phyloP scores from a whole-genome alignment of 129 eudicot genomes.

The Escallonia rubra region DNA sequence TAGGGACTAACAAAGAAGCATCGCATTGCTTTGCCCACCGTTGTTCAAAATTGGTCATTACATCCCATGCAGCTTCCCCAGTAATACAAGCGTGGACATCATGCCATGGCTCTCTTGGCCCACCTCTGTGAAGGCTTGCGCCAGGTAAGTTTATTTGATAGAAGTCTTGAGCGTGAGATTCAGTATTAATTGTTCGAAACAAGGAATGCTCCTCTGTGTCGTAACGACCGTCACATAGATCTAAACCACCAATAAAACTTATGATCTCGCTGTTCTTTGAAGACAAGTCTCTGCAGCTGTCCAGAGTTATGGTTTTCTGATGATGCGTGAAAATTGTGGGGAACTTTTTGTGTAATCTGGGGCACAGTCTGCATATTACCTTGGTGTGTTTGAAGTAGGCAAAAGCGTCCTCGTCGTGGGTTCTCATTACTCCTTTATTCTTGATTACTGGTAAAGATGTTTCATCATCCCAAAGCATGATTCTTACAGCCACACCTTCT shows the following conservation, averaged over 20 bases:
- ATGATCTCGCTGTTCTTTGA: conserved; percentile 63
- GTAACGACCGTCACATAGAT: conserved; percentile 85
- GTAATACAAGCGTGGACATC: conserved; percentile 76
- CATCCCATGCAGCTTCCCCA: conserved; percentile 79
- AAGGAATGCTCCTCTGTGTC: conserved; percentile 88
- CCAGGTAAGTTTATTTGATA: conserved; percentile 78
- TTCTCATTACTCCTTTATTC: conserved; percentile 87
- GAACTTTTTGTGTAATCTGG: conserved; percentile 61
- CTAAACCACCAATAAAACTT: conserved; percentile 81
- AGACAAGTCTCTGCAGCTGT: conserved; percentile 39
- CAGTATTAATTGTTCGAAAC: conserved; percentile 63
- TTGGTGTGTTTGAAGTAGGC: conserved; percentile 77
- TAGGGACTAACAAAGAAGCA: conserved; percentile 48
- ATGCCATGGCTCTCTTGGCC: conserved; percentile 98
- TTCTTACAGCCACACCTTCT: conserved; percentile 88
- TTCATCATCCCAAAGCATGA: conserved; percentile 91
- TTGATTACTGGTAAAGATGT: conserved; percentile 80
- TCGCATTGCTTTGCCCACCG: conserved; percentile 82
- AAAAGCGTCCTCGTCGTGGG: conserved; percentile 68
- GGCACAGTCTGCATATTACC: conserved; percentile 71
- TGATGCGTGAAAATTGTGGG: conserved; percentile 89
- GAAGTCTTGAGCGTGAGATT: conserved; percentile 69
- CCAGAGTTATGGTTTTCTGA: conserved; percentile 81
- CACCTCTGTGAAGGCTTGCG: conserved; percentile 73
- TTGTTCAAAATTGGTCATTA: conserved; percentile 81